phyloP scores from a whole-genome alignment of 225 moss, liverwort and hornwort species.

The Marchantia polymorpha region DNA sequence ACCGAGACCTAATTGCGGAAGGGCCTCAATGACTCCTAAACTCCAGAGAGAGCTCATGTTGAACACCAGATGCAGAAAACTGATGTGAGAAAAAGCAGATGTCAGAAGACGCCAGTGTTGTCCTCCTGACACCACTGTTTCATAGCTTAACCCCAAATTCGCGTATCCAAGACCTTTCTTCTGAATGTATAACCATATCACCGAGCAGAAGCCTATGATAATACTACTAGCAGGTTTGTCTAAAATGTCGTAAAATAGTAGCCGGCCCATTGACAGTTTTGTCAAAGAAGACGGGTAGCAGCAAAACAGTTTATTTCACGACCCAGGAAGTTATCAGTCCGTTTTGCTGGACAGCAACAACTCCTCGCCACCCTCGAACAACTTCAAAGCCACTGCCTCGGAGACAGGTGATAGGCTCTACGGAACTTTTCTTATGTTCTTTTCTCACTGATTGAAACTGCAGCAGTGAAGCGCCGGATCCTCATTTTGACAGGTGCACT shows the following conservation, averaged over 20 bases:
- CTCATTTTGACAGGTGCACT: neutral
- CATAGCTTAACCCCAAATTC: constrained; percentile 81
- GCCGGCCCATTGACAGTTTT: constrained; percentile 61
- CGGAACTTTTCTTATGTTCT: neutral
- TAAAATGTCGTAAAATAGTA: constrained; percentile 73
- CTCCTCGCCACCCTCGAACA: neutral
- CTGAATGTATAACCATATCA: constrained; percentile 74
- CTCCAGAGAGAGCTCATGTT: constrained; percentile 99
- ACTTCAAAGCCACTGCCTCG: neutral
- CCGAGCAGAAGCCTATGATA: constrained; percentile 69
- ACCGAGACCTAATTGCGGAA: constrained; percentile 60
- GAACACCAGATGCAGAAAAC: constrained; percentile 94
- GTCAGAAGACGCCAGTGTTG: constrained; percentile 95
- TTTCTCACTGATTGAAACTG: neutral
- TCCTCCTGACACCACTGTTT: constrained; percentile 73
- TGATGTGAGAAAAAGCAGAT: constrained; percentile 86
- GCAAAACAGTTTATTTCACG: neutral
- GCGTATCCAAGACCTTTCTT: constrained; percentile 63
- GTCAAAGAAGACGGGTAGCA: neutral
- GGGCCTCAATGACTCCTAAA: constrained; percentile 76
- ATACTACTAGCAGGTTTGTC: constrained; percentile 73
- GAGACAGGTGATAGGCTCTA: neutral
- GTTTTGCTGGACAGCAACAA: neutral
- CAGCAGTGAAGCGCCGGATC: neutral
- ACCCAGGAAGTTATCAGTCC: neutral